phyloP scores from a whole-genome alignment of 495 filamentous ascomycete genomes.

The Penicillium atrosanguineum region DNA sequence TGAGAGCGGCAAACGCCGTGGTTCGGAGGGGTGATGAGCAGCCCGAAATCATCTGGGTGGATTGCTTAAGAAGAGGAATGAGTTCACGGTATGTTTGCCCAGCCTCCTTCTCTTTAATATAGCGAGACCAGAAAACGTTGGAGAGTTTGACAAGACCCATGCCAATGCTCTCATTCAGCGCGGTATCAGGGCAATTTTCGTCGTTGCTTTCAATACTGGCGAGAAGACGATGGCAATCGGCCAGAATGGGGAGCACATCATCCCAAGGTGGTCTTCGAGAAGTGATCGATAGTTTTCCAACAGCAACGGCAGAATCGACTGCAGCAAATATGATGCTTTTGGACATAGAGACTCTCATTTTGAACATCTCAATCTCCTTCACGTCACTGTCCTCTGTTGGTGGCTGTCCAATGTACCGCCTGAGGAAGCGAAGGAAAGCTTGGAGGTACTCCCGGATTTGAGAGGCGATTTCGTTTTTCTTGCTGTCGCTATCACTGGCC shows the following conservation, averaged over 20 bases:
- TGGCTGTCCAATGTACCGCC: constrained; percentile 44
- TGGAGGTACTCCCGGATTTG: constrained; percentile 39
- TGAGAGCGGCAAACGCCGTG: constrained; percentile 50
- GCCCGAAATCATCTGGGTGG: constrained; percentile 42
- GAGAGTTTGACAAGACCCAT: constrained; percentile 57
- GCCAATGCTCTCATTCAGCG: constrained; percentile 20
- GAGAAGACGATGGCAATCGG: constrained; percentile 40
- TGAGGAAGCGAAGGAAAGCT: constrained; percentile 40
- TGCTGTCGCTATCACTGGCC: constrained; percentile 8
- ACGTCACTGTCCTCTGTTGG: constrained; percentile 29
- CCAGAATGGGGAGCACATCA: constrained; percentile 34
- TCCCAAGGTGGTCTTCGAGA: constrained; percentile 41
- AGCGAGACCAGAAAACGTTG: constrained; percentile 73
- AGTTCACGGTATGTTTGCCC: constrained; percentile 36
- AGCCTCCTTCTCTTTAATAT: constrained; percentile 47
- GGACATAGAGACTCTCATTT: constrained; percentile 28
- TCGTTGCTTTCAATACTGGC: constrained; percentile 32
- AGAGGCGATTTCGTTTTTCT: constrained; percentile 20
- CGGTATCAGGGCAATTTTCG: constrained; percentile 19
- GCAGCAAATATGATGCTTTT: constrained; percentile 41
- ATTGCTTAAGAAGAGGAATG: constrained; percentile 46
- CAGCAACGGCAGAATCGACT: constrained; percentile 39
- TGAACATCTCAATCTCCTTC: constrained; percentile 31
- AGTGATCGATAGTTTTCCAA: constrained; percentile 42
- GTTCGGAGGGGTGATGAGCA: constrained; percentile 40